Base-by-base conservation (phyloP, 2,329 filamentous ascomycete species). In the Lasiodiplodia theobromae region DNA sequence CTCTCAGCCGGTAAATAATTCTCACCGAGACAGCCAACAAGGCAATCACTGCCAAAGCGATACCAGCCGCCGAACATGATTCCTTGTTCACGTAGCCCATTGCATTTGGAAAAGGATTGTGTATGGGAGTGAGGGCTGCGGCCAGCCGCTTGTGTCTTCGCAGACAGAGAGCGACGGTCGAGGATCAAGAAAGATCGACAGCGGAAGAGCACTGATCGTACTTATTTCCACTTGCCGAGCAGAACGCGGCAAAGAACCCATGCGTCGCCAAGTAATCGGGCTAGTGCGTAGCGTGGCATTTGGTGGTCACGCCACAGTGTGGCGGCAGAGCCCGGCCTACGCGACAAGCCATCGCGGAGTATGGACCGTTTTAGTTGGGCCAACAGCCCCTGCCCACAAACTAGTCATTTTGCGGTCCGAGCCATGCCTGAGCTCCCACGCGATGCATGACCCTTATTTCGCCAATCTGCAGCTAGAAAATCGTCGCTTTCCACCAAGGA, bases 61-160 rank as follows among this genome's bases (percentile, higher is more conserved):
- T 34, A 31, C 58, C 47, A 31, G 47, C 23, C 6, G 40, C 38
- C 38, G 31, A 21, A 14, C 38, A 47, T 21, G 23, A 31, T 8
- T 31, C 58, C n/a, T 21, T 51, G 11, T 63, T 63, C 16, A 63
- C 58, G 21, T 63, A 63, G 38, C 40, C 31, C 54, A 58, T 58
- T 25, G 37, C 10, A 14, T 16, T 23, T 6, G 12, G 34, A 23
- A 10, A 38, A 5, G 7, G 21, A 6, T 38, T 4, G n/a, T 8
- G 21, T 12, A 21, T 12, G 18, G 28, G 37, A 23, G 34, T 16
- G 16, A 34, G 40, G 14, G 16, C 11, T 40, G 51, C 51, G 51
- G 28, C 51, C 51, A 53, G 51, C 51, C 44, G 44, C 44, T 3
- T 8, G 44, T 21, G 44, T n/a, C n/a, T 38, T 47, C 16, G 40